These are phyloP conservation scores for Penicillium bialowiezense DNA, from an alignment of 495 filamentous ascomycete species.

Conservation along the genomic window DNA sequence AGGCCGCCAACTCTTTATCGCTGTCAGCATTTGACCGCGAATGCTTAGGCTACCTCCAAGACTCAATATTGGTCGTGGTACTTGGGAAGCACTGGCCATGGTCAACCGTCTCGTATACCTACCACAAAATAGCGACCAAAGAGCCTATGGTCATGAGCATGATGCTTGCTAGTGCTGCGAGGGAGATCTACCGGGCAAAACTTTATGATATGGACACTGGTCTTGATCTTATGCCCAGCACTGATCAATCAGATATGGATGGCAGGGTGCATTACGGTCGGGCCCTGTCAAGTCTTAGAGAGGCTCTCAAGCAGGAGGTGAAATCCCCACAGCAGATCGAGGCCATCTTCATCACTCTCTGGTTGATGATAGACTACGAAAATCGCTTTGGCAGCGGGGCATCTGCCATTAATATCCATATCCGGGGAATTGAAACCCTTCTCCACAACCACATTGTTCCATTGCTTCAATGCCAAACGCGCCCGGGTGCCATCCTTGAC, in stretches of 20 bases:
- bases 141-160: slow-evolving; percentile 37
- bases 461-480: slow-evolving; percentile 13
- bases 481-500: background rate
- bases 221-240: slow-evolving; percentile 1
- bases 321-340: slow-evolving; percentile 28
- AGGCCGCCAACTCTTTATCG: slow-evolving; percentile 29
- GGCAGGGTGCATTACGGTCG: slow-evolving; percentile 30
- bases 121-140: slow-evolving; percentile 29
- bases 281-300: slow-evolving; percentile 28
- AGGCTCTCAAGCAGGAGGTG: slow-evolving; percentile 28
- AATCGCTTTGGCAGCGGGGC: slow-evolving; percentile 32
- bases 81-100: slow-evolving; percentile 38
- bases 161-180: slow-evolving; percentile 32
- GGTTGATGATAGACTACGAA: slow-evolving; percentile 38
- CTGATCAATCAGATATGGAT: slow-evolving; percentile 19
- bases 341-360: slow-evolving; percentile 34
- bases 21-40: slow-evolving; percentile 27
- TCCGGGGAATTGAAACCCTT: slow-evolving; percentile 28
- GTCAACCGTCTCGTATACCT: slow-evolving; percentile 32
- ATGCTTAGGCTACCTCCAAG: slow-evolving; percentile 27
- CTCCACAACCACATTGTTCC: slow-evolving; percentile 33
- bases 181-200: slow-evolving; percentile 26
- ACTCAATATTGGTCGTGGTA: slow-evolving; percentile 29
- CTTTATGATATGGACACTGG: slow-evolving; percentile 16
- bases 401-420: slow-evolving; percentile 32